These are phyloP conservation scores for Hydnum rufescens DNA, from an alignment of 768 basidiomycete genomes.

Conservation along the genomic window DNA sequence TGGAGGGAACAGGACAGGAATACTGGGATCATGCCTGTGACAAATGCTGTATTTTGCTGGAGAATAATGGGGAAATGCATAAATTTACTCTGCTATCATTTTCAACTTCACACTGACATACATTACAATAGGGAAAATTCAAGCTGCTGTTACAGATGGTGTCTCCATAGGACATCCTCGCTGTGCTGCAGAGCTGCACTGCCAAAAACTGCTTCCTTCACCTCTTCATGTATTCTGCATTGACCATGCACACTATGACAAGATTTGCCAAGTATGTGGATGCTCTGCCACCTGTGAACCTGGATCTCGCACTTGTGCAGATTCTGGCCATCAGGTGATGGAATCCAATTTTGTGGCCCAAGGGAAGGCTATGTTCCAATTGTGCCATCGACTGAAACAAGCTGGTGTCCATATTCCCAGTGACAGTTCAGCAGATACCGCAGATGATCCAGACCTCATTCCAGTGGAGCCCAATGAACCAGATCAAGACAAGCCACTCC, in stretches of 20 bases:
- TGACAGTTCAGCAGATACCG: neutral
- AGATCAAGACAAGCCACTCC: neutral
- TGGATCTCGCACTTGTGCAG: constrained; percentile 12
- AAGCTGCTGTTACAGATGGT: constrained; percentile 17
- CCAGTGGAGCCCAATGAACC: neutral
- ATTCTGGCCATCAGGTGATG: constrained; percentile 12
- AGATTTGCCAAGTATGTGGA: constrained; percentile 9
- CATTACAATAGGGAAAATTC: neutral
- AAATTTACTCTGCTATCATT: neutral
- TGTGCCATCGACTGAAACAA: constrained; percentile 1
- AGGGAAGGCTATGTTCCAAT: constrained; percentile 16
- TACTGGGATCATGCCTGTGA: neutral
- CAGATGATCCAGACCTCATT: neutral
- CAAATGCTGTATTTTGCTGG: neutral
- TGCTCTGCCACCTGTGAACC: constrained; percentile 7
- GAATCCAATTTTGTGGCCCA: constrained; percentile 5
- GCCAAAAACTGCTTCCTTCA: constrained; percentile 11
- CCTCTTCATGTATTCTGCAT: constrained; percentile 11
- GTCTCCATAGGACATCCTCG: constrained; percentile 19
- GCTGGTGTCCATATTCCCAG: neutral
- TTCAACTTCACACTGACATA: neutral
- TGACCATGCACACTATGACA: constrained; percentile 3
- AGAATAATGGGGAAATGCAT: neutral
- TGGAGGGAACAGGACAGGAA: neutral
- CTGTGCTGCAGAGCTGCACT: constrained; percentile 18